phyloP scores from a whole-genome alignment of 371 early-diverging fungal genomes.

The Mortierella sp. region DNA sequence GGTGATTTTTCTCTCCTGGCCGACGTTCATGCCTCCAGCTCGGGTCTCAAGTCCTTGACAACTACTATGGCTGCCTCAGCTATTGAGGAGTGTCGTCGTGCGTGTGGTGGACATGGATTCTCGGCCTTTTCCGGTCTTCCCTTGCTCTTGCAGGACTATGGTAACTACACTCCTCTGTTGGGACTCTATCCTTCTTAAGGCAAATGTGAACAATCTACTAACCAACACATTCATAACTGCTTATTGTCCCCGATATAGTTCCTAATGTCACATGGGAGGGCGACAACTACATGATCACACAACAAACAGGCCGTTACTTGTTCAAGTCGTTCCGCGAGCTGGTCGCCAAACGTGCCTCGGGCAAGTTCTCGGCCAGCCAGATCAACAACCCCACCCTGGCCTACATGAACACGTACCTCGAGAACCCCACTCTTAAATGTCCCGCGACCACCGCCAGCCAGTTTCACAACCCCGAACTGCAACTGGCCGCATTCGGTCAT shows the following conservation, averaged over 20 bases:
- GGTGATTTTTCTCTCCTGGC: slow-evolving; percentile 82
- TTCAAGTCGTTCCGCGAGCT: slow-evolving; percentile 65
- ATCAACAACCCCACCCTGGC: slow-evolving; percentile 66
- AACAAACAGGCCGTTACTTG: slow-evolving; percentile 83
- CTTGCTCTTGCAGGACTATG: slow-evolving; percentile 76
- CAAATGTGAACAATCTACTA: not conserved
- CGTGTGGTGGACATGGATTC: slow-evolving; percentile 93
- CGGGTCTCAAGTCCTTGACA: slow-evolving; percentile 86
- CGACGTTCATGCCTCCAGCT: slow-evolving; percentile 87
- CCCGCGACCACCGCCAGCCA: slow-evolving; percentile 56
- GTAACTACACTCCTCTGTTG: not conserved
- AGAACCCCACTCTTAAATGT: slow-evolving; percentile 61
- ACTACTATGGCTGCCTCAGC: slow-evolving; percentile 80
- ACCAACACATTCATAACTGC: not conserved
- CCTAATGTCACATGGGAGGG: slow-evolving; percentile 90
- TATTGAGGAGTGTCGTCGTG: slow-evolving; percentile 86
- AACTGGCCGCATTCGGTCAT: slow-evolving; percentile 75
- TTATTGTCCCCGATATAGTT: not conserved
- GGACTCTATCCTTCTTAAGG: not conserved
- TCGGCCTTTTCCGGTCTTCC: slow-evolving; percentile 83
- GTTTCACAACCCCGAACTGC: slow-evolving; percentile 70
- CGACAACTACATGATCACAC: slow-evolving; percentile 86
- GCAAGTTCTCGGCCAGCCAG: slow-evolving; percentile 62
- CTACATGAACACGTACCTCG: slow-evolving; percentile 67
- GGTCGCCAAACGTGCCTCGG: slow-evolving; percentile 60